These are phyloP conservation scores for Chalciporus piperatus DNA, from an alignment of 768 basidiomycete genomes.

Conservation along the genomic window DNA sequence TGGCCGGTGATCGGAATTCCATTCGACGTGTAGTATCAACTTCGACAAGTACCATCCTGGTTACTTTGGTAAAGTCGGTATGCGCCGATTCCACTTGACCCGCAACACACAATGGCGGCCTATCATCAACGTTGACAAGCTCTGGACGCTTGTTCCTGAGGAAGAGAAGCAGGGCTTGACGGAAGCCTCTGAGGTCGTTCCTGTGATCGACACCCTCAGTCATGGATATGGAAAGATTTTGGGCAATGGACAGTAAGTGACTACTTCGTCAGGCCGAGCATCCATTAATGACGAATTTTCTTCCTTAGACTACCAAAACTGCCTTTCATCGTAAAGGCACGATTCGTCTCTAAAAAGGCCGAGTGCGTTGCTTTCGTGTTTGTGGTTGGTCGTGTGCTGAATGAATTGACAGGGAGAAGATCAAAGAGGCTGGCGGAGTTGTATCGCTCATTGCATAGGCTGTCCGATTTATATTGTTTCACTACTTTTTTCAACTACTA, in stretches of 20 bases:
- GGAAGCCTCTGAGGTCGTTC: constrained; percentile 77
- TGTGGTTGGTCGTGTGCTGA: constrained; percentile 19
- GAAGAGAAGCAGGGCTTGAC: constrained; percentile 79
- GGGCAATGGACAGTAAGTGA: constrained; percentile 85
- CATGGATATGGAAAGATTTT: constrained; percentile 91
- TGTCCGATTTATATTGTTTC: constrained; percentile 23
- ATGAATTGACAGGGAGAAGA: constrained; percentile 52
- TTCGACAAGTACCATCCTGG: constrained; percentile 99
- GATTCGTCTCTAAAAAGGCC: constrained; percentile 86
- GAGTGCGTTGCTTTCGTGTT: constrained; percentile 48
- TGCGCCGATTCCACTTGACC: constrained; percentile 96
- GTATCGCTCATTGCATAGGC: constrained; percentile 85
- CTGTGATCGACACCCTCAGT: constrained; percentile 86
- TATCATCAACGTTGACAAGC: constrained; percentile 98
- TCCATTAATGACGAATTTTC: background rate
- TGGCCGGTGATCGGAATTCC: background rate
- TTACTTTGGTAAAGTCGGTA: constrained; percentile 99
- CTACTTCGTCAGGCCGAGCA: background rate
- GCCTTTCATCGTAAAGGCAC: constrained; percentile 98
- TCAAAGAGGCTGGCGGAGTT: constrained; percentile 93
- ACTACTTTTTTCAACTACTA: constrained; percentile 5
- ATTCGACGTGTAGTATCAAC: constrained; percentile 63
- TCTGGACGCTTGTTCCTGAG: constrained; percentile 86
- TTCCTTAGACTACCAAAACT: constrained; percentile 74
- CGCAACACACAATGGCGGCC: constrained; percentile 91